Conservation (phyloP, 169 alveolate species). For the Cryptosporidium muris region DNA sequence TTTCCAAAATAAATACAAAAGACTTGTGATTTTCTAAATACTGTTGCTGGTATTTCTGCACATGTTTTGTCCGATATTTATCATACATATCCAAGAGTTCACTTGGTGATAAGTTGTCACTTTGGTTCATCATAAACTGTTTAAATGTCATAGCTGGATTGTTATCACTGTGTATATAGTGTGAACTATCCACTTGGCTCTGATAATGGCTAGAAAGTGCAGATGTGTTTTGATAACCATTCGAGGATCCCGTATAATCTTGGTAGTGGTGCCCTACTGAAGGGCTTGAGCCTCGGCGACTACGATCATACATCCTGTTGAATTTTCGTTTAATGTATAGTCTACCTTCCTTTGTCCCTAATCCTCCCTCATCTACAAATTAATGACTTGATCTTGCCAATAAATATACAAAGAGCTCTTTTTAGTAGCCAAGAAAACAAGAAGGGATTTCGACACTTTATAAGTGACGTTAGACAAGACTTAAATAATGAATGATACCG, state of each 20-base stretch:
- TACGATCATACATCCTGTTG: neutral
- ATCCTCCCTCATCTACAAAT: too few relatives aligned
- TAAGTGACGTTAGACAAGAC: too few relatives aligned
- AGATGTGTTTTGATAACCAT: neutral
- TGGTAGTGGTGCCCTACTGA: conserved; percentile 2
- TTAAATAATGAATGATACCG: too few relatives aligned
- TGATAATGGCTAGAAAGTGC: neutral
- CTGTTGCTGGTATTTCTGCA: conserved; percentile 25
- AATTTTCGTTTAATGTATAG: too few relatives aligned
- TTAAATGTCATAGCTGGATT: conserved; percentile 35
- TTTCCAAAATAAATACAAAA: conserved; percentile 41
- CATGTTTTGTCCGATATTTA: conserved; percentile 29
- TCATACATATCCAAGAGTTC: conserved; percentile 69
- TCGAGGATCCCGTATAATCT: neutral
- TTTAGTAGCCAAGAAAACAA: too few relatives aligned
- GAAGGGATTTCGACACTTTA: too few relatives aligned
- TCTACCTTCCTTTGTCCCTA: too few relatives aligned
- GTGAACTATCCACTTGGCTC: too few relatives aligned
- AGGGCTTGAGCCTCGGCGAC: conserved; percentile 20
- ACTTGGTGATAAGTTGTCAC: conserved; percentile 39
- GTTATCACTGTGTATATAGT: neutral
- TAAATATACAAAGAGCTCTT: too few relatives aligned
- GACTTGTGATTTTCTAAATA: conserved; percentile 39
- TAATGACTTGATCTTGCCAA: too few relatives aligned
- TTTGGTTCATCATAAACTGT: conserved; percentile 42